Conservation (phyloP, 2,329 filamentous ascomycete genomes). For the Clarireedia sp. region DNA sequence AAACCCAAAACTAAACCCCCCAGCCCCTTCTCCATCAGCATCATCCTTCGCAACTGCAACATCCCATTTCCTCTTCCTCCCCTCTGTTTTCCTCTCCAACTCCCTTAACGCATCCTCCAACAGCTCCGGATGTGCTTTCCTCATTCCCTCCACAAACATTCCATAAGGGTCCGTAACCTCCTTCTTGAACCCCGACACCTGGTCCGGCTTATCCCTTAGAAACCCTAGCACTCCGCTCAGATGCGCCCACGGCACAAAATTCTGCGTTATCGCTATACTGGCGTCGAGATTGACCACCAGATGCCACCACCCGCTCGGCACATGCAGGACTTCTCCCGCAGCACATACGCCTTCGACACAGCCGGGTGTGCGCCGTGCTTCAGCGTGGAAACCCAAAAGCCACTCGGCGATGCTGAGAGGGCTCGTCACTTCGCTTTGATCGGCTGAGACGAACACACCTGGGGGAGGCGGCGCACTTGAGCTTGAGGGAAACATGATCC, state of each 20-base stretch:
- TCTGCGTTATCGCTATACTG: conserved; percentile 86
- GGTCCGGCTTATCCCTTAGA: conserved; percentile 70
- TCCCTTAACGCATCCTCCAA: conserved; percentile 57
- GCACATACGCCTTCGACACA: conserved; percentile 81
- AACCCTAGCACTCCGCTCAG: conserved; percentile 71
- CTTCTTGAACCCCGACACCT: conserved; percentile 77
- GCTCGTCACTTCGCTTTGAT: conserved; percentile 87
- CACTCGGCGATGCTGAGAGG: conserved; percentile 96
- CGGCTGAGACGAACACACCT: conserved; percentile 81
- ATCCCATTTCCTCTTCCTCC: conserved; percentile 82
- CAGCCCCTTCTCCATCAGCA: conserved; percentile 33
- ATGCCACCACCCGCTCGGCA: conserved; percentile 96
- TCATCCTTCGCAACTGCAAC: conserved; percentile 53
- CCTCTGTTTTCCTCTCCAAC: conserved; percentile 52
- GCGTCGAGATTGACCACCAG: conserved; percentile 82
- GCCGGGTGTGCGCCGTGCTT: conserved; percentile 66
- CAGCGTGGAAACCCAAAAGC: conserved; percentile 80
- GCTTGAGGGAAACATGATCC: conserved; percentile 88
- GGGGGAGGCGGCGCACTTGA: conserved; percentile 51
- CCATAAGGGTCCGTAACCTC: conserved; percentile 64
- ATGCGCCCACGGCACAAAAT: conserved; percentile 74
- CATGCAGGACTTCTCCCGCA: conserved; percentile 81
- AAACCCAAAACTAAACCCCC: conserved; percentile 57
- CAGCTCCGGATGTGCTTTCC: conserved; percentile 55
- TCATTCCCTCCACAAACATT: conserved; percentile 65